Conservation (phyloP, 169 alveolate genomes). For the Eimeria praecox region DNA sequence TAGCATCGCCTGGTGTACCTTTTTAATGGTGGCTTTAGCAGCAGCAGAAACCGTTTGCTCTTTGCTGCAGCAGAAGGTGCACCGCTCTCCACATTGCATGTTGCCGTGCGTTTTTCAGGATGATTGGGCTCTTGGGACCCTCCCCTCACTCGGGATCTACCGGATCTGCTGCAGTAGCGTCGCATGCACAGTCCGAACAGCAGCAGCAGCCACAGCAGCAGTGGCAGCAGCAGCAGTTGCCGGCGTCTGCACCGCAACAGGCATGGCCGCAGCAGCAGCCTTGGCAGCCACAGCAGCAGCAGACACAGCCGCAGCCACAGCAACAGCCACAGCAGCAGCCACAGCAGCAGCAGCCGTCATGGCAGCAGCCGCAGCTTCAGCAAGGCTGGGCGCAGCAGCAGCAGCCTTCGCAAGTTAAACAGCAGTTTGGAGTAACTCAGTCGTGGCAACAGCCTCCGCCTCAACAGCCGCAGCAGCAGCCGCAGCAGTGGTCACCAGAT, state of each 20-base stretch:
- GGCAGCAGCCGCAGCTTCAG: constrained; percentile 51
- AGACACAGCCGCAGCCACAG: constrained; percentile 44
- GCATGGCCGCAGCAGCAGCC: constrained; percentile 69
- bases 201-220: constrained; percentile 68
- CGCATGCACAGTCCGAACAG: constrained; percentile 36
- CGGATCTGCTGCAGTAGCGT: constrained; percentile 17
- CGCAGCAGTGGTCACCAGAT: constrained; percentile 16
- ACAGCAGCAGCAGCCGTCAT: constrained; percentile 54
- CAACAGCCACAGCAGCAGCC: constrained; percentile 55
- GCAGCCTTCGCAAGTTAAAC: constrained; percentile 35
- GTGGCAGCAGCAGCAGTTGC: constrained; percentile 44
- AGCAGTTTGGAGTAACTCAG: constrained; percentile 16
- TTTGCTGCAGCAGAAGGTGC: neutral
- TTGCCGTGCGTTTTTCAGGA: neutral
- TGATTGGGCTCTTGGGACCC: constrained; percentile 68
- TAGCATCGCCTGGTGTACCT: neutral
- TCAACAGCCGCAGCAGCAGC: constrained; percentile 55
- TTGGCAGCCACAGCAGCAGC: neutral
- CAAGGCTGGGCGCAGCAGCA: constrained; percentile 62
- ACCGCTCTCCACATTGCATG: neutral
- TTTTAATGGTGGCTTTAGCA: neutral
- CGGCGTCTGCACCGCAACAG: constrained; percentile 23
- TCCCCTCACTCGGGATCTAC: constrained; percentile 37
- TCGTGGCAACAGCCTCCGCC: constrained; percentile 42
- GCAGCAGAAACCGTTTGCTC: neutral